Conservation (phyloP, 2,329 filamentous ascomycete genomes). For the Pestalotiopsis sp. region DNA sequence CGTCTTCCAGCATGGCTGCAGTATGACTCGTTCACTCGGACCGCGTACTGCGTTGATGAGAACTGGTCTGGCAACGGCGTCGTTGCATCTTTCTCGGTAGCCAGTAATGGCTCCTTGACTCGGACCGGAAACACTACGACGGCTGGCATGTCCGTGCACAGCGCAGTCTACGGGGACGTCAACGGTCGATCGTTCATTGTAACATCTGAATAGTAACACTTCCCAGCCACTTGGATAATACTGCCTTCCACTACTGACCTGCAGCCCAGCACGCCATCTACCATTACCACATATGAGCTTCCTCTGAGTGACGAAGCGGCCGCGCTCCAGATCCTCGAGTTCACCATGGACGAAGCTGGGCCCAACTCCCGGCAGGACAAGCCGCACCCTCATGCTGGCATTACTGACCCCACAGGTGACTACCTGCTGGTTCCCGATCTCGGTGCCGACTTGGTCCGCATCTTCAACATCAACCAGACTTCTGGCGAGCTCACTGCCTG, state of each 20-base stretch:
- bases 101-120: conserved; percentile 32
- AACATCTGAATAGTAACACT: conserved; percentile 44
- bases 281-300: conserved; percentile 45
- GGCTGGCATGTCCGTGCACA: conserved; percentile 41
- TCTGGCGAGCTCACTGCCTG: conserved; percentile 50
- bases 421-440: conserved; percentile 56
- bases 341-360: conserved; percentile 44
- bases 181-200: conserved; percentile 44
- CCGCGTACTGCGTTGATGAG: conserved; percentile 41
- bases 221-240: conserved; percentile 7
- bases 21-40: conserved; percentile 31
- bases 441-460: conserved; percentile 55
- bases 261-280: conserved; percentile 39
- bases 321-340: conserved; percentile 39
- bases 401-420: conserved; percentile 49
- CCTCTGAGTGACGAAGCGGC: conserved; percentile 33
- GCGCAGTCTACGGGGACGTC: conserved; percentile 39
- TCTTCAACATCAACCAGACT: conserved; percentile 50
- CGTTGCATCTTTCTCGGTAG: conserved; percentile 36
- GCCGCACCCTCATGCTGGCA: conserved; percentile 56
- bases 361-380: conserved; percentile 54
- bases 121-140: conserved; percentile 34
- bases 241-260: conserved; percentile 15
- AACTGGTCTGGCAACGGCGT: conserved; percentile 36
- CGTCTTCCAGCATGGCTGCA: conserved; percentile 41